A percentile compares a stretch with the other conserved stretches of the same genome.
These are phyloP conservation scores for Apiospora rasikravindrae DNA, from an alignment of 2,329 filamentous ascomycete genomes.

Conservation along the genomic window DNA sequence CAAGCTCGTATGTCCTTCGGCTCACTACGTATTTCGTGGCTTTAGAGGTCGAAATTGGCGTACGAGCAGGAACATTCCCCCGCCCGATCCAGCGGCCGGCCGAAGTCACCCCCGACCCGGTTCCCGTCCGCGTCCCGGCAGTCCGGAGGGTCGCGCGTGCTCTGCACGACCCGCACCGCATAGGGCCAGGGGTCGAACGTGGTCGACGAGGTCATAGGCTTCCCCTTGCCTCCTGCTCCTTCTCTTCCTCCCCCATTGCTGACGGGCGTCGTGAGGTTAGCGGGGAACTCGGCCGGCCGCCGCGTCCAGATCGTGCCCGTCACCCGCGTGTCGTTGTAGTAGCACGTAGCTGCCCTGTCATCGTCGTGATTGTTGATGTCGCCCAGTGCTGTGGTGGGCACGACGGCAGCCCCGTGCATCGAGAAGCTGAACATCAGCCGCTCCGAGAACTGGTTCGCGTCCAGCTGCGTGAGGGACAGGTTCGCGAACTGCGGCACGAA, in stretches of 20 bases:
- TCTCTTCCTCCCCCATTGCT: neutral
- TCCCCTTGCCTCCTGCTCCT: neutral
- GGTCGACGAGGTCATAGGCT: slow-evolving; percentile 35
- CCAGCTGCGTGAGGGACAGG: slow-evolving; percentile 27
- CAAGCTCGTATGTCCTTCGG: neutral
- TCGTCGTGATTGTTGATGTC: slow-evolving; percentile 32
- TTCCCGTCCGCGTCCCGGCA: slow-evolving; percentile 53
- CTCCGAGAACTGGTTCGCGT: slow-evolving; percentile 51
- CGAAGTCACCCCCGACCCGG: slow-evolving; percentile 42
- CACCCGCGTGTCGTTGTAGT: slow-evolving; percentile 61
- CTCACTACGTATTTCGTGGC: neutral
- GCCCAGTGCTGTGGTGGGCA: slow-evolving; percentile 48
- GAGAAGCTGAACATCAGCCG: slow-evolving; percentile 62
- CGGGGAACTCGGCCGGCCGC: slow-evolving; percentile 38
- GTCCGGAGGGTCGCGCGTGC: slow-evolving; percentile 55
- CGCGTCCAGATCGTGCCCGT: slow-evolving; percentile 66
- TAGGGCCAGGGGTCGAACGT: slow-evolving; percentile 59
- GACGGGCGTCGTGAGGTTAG: slow-evolving; percentile 27
- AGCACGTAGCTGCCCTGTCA: slow-evolving; percentile 58
- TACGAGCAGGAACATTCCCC: slow-evolving; percentile 48
- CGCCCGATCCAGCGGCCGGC: slow-evolving; percentile 29
- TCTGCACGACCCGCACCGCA: slow-evolving; percentile 60
- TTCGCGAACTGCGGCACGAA: slow-evolving; percentile 59
- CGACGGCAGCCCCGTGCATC: slow-evolving; percentile 55
- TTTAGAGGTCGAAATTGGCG: slow-evolving; percentile 37